phyloP scores from a whole-genome alignment of 2,329 filamentous ascomycete species.

The Fusarium staphyleae region DNA sequence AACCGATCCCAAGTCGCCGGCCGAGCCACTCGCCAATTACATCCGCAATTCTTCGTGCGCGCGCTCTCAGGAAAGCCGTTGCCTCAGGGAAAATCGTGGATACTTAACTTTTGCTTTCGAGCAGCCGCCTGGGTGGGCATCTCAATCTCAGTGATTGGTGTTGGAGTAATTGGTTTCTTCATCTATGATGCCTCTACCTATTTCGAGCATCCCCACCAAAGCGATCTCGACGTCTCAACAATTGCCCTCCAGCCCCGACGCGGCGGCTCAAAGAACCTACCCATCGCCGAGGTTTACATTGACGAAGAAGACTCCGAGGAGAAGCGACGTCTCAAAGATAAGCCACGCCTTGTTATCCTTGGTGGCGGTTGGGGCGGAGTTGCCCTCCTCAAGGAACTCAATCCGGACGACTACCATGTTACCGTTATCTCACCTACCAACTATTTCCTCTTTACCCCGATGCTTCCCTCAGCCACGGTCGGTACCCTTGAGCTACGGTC shows the following conservation, averaged over 20 bases:
- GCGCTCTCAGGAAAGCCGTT: constrained; percentile 61
- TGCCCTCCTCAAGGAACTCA: constrained; percentile 86
- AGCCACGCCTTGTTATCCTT: constrained; percentile 90
- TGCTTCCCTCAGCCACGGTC: constrained; percentile 96
- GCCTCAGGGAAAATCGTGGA: constrained; percentile 55
- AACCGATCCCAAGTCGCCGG: constrained; percentile 13
- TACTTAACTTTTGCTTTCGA: constrained; percentile 69
- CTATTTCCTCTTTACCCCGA: constrained; percentile 97
- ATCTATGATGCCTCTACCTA: constrained; percentile 94
- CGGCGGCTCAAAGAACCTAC: constrained; percentile 94
- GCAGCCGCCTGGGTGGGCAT: constrained; percentile 70
- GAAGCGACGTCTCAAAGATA: constrained; percentile 77
- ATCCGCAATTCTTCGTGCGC: constrained; percentile 44
- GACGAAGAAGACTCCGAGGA: constrained; percentile 84
- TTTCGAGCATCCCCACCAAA: constrained; percentile 68
- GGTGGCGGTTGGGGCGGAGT: constrained; percentile 97
- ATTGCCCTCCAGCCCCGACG: constrained; percentile 79
- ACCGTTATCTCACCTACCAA: constrained; percentile 94
- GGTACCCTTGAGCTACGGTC: constrained; percentile 92
- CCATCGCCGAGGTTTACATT: constrained; percentile 85
- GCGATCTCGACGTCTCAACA: constrained; percentile 84
- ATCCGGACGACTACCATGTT: constrained; percentile 92
- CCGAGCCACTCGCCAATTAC: constrained; percentile 19
- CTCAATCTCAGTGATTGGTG: constrained; percentile 73
- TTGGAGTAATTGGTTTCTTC: constrained; percentile 83